phyloP scores from a whole-genome alignment of 2,329 filamentous ascomycete genomes.

The Coniochaeta sp. region DNA sequence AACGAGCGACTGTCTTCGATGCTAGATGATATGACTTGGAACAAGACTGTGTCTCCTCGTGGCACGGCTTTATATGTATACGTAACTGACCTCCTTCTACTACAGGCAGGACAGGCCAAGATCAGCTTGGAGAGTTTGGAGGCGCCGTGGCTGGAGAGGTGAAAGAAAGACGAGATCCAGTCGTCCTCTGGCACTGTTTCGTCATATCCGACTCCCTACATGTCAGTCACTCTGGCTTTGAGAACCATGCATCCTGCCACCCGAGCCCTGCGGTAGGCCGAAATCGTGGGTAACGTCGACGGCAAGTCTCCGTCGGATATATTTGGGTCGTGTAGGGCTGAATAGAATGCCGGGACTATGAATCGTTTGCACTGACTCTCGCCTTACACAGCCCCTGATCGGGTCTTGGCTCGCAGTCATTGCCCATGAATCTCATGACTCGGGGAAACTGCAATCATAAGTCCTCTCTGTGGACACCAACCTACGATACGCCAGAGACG shows the following conservation, averaged over 20 bases:
- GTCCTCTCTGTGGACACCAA: background rate
- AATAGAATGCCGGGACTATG: background rate
- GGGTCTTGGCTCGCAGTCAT: background rate
- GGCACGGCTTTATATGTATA: background rate
- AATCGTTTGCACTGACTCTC: background rate
- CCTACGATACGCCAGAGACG: background rate
- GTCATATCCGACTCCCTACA: background rate
- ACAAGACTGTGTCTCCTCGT: background rate
- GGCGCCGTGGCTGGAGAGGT: background rate
- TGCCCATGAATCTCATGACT: background rate
- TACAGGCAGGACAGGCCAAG: background rate
- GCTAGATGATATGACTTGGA: background rate
- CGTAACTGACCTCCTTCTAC: background rate
- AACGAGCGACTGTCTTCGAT: background rate
- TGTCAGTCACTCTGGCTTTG: background rate
- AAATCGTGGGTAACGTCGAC: background rate
- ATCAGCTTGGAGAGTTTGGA: background rate
- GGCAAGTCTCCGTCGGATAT: background rate
- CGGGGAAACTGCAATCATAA: background rate
- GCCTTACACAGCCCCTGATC: background rate
- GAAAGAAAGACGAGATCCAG: background rate
- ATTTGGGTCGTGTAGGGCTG: background rate
- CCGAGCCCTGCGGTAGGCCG: background rate
- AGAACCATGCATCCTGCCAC: background rate
- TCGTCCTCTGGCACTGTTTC: background rate